Conservation (phyloP, 2,329 filamentous ascomycete genomes). For the Penicillium sp. region DNA sequence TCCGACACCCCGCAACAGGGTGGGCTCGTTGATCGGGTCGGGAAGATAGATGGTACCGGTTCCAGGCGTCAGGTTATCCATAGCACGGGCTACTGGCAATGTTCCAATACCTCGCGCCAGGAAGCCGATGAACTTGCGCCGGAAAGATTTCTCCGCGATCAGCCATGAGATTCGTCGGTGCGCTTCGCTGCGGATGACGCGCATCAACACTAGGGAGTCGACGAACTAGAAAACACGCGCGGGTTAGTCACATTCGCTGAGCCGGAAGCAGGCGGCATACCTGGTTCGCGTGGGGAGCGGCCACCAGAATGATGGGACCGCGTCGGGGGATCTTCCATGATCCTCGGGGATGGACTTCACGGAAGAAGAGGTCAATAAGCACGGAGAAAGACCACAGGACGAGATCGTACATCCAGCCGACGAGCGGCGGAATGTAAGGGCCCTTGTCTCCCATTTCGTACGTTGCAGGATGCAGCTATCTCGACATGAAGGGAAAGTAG, state of each 20-base stretch:
- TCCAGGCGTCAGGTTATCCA: slow-evolving; percentile 82
- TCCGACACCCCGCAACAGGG: slow-evolving; percentile 74
- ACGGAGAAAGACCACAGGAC: slow-evolving; percentile 58
- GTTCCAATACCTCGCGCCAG: slow-evolving; percentile 82
- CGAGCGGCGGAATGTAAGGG: slow-evolving; percentile 46
- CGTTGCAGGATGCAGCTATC: background rate
- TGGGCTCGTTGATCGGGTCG: slow-evolving; percentile 81
- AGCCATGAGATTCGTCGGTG: slow-evolving; percentile 87
- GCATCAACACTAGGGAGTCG: slow-evolving; percentile 90
- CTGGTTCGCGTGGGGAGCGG: slow-evolving; percentile 95
- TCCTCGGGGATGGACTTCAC: slow-evolving; percentile 91
- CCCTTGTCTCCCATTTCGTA: slow-evolving; percentile 36
- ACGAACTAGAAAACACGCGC: slow-evolving; percentile 68
- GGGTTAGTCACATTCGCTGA: slow-evolving; percentile 7
- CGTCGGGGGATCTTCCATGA: slow-evolving; percentile 91
- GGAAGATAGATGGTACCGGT: slow-evolving; percentile 83
- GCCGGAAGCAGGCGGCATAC: slow-evolving; percentile 49
- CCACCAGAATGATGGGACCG: slow-evolving; percentile 92
- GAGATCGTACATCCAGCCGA: slow-evolving; percentile 54
- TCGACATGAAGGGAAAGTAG: slow-evolving; percentile 8
- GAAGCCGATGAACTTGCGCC: slow-evolving; percentile 84
- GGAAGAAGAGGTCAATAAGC: slow-evolving; percentile 94
- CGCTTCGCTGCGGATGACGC: slow-evolving; percentile 82
- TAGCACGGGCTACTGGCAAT: slow-evolving; percentile 88
- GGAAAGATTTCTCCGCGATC: slow-evolving; percentile 93